A percentile compares a stretch with the other conserved stretches of the same genome.
These are phyloP conservation scores for Botrytis aclada DNA, from an alignment of 2,329 filamentous ascomycete genomes.

Conservation along the genomic window DNA sequence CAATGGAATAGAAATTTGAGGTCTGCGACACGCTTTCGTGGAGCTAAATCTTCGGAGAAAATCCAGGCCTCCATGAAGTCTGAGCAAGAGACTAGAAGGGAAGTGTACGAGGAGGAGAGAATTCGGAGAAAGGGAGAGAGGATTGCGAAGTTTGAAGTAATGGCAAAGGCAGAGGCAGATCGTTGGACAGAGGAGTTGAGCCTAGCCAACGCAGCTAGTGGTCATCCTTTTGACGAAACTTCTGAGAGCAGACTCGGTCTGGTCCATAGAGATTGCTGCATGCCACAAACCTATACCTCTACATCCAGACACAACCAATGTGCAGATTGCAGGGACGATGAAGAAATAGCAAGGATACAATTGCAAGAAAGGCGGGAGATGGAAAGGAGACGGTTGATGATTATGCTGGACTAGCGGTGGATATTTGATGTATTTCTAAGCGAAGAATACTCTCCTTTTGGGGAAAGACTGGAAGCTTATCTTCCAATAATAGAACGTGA, in stretches of 20 bases:
- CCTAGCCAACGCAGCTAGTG: not conserved
- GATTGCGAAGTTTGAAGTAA: not conserved
- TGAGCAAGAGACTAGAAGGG: not conserved
- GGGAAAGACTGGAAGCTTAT: not conserved
- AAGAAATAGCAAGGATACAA: not conserved
- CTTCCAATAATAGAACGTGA: not conserved
- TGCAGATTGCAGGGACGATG: not conserved
- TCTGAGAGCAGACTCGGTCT: not conserved
- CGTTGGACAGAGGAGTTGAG: not conserved
- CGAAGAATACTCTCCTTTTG: not conserved
- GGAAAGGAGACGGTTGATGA: too few relatives aligned
- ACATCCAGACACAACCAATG: not conserved
- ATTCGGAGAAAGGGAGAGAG: not conserved
- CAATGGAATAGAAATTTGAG: not conserved
- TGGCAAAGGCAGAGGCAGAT: not conserved
- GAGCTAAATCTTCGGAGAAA: not conserved
- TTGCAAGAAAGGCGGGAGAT: not conserved
- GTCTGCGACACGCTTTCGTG: not conserved
- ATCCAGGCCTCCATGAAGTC: not conserved
- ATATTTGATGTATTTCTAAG: not conserved
- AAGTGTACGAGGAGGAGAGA: not conserved
- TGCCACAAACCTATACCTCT: not conserved
- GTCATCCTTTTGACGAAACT: not conserved
- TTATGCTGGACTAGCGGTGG: not conserved
- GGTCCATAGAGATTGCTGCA: not conserved